phyloP scores from a whole-genome alignment of 805 yeast species.

The Zygoascus flipseniorum region DNA sequence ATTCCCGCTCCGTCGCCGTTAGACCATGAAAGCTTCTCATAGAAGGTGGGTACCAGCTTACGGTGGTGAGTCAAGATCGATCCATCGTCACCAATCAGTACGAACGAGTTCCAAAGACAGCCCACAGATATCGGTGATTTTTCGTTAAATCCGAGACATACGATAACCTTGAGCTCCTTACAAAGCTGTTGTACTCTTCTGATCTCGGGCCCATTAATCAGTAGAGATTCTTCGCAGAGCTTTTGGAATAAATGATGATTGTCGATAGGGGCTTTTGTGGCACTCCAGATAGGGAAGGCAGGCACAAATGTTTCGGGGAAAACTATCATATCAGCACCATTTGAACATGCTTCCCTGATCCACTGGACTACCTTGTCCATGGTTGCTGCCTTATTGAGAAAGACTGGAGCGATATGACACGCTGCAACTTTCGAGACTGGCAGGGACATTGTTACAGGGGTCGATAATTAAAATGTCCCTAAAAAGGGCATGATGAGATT shows the following conservation, averaged over 20 bases:
- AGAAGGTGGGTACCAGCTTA: conserved; percentile 20
- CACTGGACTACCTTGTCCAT: conserved; percentile 15
- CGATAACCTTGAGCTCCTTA: conserved; percentile 16
- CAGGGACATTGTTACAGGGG: conserved; percentile 4
- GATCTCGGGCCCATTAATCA: conserved; percentile 23
- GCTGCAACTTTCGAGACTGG: conserved; percentile 22
- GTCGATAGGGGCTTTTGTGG: conserved; percentile 22
- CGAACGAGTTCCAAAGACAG: conserved; percentile 23
- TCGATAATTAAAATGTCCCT: not conserved
- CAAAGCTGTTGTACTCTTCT: conserved; percentile 10
- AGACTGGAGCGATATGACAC: conserved; percentile 21
- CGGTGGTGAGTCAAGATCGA: conserved; percentile 17
- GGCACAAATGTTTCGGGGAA: conserved; percentile 21
- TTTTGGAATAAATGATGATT: conserved; percentile 20
- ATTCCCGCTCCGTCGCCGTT: conserved; percentile 22
- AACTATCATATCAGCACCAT: conserved; percentile 19
- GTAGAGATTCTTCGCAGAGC: conserved; percentile 19
- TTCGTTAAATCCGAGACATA: conserved; percentile 21
- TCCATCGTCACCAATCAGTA: conserved; percentile 17
- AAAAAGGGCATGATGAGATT: not conserved
- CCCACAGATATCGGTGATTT: conserved; percentile 20
- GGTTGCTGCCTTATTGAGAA: conserved; percentile 18
- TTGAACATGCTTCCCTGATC: conserved; percentile 17
- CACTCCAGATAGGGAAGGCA: conserved; percentile 22
- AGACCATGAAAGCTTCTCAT: conserved; percentile 19